Evolutionary conservation across 73 alveolate genomes (phyloP).

Genomic region (Diophrys sp.): DNA sequence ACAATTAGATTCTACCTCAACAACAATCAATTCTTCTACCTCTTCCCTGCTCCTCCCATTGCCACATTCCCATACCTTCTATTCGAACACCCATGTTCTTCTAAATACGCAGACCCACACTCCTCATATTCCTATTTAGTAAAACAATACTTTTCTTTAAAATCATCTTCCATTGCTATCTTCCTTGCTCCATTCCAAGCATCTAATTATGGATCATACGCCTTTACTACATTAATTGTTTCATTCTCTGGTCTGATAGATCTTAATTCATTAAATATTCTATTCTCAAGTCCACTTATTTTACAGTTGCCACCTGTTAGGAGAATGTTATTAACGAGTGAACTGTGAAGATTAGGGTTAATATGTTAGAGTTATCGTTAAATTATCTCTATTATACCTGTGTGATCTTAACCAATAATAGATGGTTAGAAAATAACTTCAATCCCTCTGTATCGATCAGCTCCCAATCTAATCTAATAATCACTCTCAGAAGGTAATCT

Average conservation of each 20-base stretch:
- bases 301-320: conserved; percentile 84
- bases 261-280: conserved; percentile 75
- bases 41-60: no score
- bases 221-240: conserved; percentile 63
- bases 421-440: conserved; percentile 87
- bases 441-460: conserved; percentile 85
- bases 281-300: conserved; percentile 72
- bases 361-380: conserved; percentile 59
- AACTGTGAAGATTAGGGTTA: conserved; percentile 30
- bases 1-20: no score
- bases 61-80: conserved; percentile 18
- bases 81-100: conserved; percentile 63
- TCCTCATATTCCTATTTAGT: conserved; percentile 67
- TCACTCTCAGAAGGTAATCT: conserved; percentile 77
- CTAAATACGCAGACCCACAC: conserved; percentile 62
- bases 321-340: conserved; percentile 59
- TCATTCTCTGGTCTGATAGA: conserved; percentile 63
- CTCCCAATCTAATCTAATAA: conserved; percentile 77
- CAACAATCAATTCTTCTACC: no score
- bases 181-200: conserved; percentile 91
- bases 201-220: conserved; percentile 78
- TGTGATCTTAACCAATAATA: conserved; percentile 82
- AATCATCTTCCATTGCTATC: conserved; percentile 56
- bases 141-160: conserved; percentile 13
- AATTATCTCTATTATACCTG: conserved; percentile 83